Percentiles rank a stretch among this genome's conserved stretches.
phyloP scores from a whole-genome alignment of 2,329 filamentous ascomycete species.

The Stylonectria norvegica region DNA sequence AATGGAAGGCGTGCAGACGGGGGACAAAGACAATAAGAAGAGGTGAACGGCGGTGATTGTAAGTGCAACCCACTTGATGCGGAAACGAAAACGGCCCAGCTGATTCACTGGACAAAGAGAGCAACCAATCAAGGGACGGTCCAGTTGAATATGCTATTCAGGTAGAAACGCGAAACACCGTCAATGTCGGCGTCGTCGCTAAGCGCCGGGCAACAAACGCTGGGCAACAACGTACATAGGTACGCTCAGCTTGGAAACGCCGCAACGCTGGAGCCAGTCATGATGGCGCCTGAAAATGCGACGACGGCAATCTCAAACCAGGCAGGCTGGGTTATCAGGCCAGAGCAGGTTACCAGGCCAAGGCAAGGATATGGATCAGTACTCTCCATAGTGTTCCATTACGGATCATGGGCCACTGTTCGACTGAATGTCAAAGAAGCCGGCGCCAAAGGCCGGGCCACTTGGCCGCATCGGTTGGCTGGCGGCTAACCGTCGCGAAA shows the following conservation, averaged over 20 bases:
- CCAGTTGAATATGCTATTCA: slow-evolving; percentile 11
- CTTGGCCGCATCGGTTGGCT: too few species aligned
- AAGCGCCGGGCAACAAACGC: slow-evolving; percentile 2
- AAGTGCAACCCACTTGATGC: too few species aligned
- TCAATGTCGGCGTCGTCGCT: slow-evolving; percentile 22
- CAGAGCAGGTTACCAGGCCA: slow-evolving; percentile 18
- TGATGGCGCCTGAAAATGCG: slow-evolving; percentile 11
- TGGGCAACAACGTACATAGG: too few species aligned
- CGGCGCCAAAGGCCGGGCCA: too few species aligned
- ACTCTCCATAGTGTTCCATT: too few species aligned
- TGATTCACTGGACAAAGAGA: slow-evolving; percentile 22
- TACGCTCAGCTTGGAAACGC: too few species aligned
- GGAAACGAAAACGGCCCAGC: slow-evolving; percentile 17
- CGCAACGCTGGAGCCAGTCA: slow-evolving; percentile 22
- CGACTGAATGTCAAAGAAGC: too few species aligned
- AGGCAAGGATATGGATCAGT: too few species aligned
- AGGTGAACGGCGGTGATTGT: slow-evolving; percentile 9
- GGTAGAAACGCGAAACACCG: slow-evolving; percentile 16
- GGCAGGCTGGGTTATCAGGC: too few species aligned
- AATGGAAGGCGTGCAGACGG: slow-evolving; percentile 16
- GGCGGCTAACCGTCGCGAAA: too few species aligned
- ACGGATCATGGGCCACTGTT: too few species aligned
- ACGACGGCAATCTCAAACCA: slow-evolving; percentile 7
- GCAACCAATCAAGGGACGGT: slow-evolving; percentile 19
- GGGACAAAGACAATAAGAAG: slow-evolving; percentile 26